These are phyloP conservation scores for Metarhizium sp. DNA, from an alignment of 2,329 filamentous ascomycete genomes.

Conservation along the genomic window DNA sequence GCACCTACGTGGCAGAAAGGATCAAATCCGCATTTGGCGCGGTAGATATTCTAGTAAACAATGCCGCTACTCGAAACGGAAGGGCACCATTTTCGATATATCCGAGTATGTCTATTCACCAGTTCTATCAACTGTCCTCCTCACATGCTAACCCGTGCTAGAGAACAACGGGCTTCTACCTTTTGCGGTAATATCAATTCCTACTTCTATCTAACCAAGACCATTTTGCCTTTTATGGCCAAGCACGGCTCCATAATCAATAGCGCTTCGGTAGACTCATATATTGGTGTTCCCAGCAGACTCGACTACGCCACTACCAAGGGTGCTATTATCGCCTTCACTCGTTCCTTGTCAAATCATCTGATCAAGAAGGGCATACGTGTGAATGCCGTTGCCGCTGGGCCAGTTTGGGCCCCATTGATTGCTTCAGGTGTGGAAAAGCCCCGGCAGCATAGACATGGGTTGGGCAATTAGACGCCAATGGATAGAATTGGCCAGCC, in stretches of 20 bases:
- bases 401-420: not conserved
- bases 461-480: not conserved
- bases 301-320: not conserved
- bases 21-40: not conserved
- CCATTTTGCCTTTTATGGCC: not conserved
- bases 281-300: not conserved
- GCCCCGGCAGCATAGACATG: not conserved
- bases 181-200: not conserved
- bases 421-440: not conserved
- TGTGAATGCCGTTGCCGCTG: not conserved
- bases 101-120: not conserved
- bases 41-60: not conserved
- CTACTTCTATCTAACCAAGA: not conserved
- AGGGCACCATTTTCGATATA: not conserved
- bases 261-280: not conserved
- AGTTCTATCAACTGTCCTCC: not conserved
- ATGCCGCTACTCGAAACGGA: not conserved
- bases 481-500: not conserved
- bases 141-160: not conserved
- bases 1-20: not conserved
- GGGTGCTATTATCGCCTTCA: not conserved
- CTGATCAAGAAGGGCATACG: not conserved
- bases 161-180: not conserved
- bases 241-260: not conserved
- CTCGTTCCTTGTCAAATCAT: not conserved